Evolutionary conservation across 2,329 filamentous ascomycete species (phyloP).

Genomic region (Ophiobolus disseminans): DNA sequence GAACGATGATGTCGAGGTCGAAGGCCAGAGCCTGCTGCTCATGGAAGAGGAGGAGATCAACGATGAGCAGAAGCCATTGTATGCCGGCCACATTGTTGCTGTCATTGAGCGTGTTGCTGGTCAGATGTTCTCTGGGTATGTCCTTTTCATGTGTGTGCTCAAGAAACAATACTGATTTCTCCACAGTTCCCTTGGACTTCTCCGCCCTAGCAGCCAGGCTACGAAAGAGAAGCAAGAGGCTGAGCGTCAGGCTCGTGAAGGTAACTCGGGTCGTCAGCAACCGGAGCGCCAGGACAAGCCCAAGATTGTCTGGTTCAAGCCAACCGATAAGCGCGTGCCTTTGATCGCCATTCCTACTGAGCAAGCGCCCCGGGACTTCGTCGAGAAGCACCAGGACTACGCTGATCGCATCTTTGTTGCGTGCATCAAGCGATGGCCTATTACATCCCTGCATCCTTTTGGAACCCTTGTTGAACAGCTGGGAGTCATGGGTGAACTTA

Average conservation of each 20-base stretch:
- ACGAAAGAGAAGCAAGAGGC: constrained; percentile 99
- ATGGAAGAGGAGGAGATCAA: constrained; percentile 99
- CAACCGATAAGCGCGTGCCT: constrained; percentile 97
- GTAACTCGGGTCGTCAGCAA: constrained; percentile 72
- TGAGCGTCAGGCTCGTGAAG: constrained; percentile 89
- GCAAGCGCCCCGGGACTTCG: constrained; percentile 95
- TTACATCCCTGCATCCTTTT: constrained; percentile 98
- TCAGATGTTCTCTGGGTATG: constrained; percentile 89
- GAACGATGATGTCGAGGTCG: constrained; percentile 98
- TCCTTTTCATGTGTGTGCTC: not conserved
- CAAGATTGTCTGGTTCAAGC: constrained; percentile 99
- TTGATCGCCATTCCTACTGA: constrained; percentile 98
- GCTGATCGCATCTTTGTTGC: constrained; percentile 98
- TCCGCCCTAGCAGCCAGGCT: constrained; percentile 95
- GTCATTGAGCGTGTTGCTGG: constrained; percentile 96
- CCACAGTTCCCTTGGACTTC: constrained; percentile 86
- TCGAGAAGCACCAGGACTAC: constrained; percentile 98
- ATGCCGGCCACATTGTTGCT: constrained; percentile 95
- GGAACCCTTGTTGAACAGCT: constrained; percentile 97
- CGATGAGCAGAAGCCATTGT: constrained; percentile 96
- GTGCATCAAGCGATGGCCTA: constrained; percentile 99
- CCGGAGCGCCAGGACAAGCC: constrained; percentile 93
- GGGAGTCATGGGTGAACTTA: constrained; percentile 95
- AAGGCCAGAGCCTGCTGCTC: constrained; percentile 93
- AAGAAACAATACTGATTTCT: constrained; percentile 12